Evolutionary conservation across 306 rosid species (phyloP).

Genomic region (Dryas alaskensis): DNA sequence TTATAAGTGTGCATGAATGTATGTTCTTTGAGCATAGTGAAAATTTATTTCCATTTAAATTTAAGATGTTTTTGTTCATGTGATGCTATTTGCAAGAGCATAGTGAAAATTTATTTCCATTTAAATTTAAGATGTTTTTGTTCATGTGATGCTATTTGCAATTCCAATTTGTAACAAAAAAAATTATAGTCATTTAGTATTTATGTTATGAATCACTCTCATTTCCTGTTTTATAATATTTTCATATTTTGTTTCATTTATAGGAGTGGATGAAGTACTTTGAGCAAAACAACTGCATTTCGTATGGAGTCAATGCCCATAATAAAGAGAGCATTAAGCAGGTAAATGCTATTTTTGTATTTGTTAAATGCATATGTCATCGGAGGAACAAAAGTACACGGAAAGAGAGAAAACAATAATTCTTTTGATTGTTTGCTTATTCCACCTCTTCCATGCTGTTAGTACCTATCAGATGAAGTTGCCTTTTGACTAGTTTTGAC

Average conservation of each 20-base stretch:
- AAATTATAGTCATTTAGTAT: neutral
- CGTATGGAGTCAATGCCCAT: slow-evolving; percentile 79
- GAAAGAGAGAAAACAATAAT: neutral
- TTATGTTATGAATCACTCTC: neutral
- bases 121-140: no score
- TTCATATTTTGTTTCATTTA: slow-evolving; percentile 5
- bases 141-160: no score
- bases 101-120: no score
- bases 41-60: no score
- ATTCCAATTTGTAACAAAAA: no score
- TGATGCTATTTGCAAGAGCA: no score
- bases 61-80: no score
- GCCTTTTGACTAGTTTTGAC: no score
- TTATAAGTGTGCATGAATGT: no score
- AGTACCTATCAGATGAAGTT: no score
- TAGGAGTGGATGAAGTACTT: slow-evolving; percentile 71
- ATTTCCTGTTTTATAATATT: neutral
- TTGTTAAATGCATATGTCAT: slow-evolving; percentile 9
- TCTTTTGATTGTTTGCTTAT: neutral
- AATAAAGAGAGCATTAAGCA: slow-evolving; percentile 65
- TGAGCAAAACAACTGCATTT: slow-evolving; percentile 44
- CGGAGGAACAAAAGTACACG: neutral
- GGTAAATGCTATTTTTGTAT: slow-evolving; percentile 39
- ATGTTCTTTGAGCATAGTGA: neutral
- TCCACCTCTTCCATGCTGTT: no score